Evolutionary conservation across 2,329 filamentous ascomycete species (phyloP).

Genomic region (Exophiala alcalophila): DNA sequence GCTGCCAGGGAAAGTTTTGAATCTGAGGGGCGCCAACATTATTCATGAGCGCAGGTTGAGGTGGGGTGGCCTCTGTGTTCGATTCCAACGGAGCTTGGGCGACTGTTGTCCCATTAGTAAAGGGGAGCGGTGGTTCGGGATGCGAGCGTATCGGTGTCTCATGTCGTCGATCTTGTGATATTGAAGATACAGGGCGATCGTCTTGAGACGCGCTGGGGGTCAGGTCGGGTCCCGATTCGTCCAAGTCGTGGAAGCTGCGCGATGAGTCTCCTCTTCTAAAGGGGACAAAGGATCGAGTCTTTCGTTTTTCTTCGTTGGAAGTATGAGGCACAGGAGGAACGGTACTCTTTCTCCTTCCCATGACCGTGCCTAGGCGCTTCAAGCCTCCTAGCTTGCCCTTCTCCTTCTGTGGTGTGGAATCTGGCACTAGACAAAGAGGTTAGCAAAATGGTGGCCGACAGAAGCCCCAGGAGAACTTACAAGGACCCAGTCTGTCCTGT

Average conservation of each 20-base stretch:
- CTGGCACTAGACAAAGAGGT: constrained; percentile 33
- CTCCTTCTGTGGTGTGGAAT: constrained; percentile 44
- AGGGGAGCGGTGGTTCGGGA: constrained; percentile 11
- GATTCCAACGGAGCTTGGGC: constrained; percentile 15
- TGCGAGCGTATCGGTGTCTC: constrained; percentile 11
- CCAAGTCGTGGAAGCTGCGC: constrained; percentile 34
- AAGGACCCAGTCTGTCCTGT: constrained; percentile 36
- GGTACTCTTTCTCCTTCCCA: constrained; percentile 47
- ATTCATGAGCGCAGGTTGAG: constrained; percentile 15
- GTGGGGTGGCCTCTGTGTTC: constrained; percentile 8
- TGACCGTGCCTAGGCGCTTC: constrained; percentile 47
- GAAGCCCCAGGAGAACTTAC: constrained; percentile 36
- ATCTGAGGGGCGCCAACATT: constrained; percentile 11
- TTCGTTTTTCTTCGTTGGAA: constrained; percentile 39
- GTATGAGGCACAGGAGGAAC: constrained; percentile 36
- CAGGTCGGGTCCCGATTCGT: constrained; percentile 30
- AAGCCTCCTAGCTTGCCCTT: constrained; percentile 45
- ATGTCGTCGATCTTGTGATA: constrained; percentile 18
- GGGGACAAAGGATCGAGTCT: constrained; percentile 42
- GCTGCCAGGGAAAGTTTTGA: constrained; percentile 11
- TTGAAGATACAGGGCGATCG: constrained; percentile 16
- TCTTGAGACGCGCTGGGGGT: constrained; percentile 25
- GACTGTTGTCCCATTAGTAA: constrained; percentile 17
- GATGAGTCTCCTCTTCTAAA: constrained; percentile 43
- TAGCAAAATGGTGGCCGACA: background rate